These are phyloP conservation scores for Aureobasidium sp. DNA, from an alignment of 2,329 filamentous ascomycete species.

Conservation along the genomic window DNA sequence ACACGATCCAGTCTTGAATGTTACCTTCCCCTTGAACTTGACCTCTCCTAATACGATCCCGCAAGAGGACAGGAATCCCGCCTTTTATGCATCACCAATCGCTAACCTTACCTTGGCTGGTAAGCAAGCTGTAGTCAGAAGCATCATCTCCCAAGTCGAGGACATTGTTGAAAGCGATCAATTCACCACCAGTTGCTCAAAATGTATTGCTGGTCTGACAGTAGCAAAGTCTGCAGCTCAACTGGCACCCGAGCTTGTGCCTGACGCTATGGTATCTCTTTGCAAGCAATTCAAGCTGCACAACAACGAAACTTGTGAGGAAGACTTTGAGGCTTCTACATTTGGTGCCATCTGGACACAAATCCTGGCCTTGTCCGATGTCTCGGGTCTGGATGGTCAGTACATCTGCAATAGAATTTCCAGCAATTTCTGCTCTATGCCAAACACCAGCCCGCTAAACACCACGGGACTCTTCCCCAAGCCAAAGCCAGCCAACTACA, in stretches of 20 bases:
- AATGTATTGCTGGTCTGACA: constrained; percentile 43
- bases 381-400: constrained; percentile 45
- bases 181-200: constrained; percentile 40
- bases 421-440: constrained; percentile 39
- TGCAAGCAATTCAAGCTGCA: constrained; percentile 42
- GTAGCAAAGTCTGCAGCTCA: constrained; percentile 44
- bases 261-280: constrained; percentile 42
- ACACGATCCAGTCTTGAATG: constrained; percentile 45
- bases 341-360: constrained; percentile 52
- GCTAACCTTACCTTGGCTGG: constrained; percentile 35
- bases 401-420: constrained; percentile 48
- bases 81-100: constrained; percentile 40
- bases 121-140: constrained; percentile 35
- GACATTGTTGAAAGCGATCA: constrained; percentile 34
- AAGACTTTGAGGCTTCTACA: constrained; percentile 38
- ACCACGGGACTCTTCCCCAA: constrained; percentile 43
- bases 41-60: constrained; percentile 47
- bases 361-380: constrained; percentile 44
- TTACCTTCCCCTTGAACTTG: constrained; percentile 42
- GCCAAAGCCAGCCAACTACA: constrained; percentile 41
- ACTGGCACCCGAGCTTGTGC: constrained; percentile 40
- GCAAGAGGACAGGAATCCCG: constrained; percentile 38
- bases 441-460: constrained; percentile 37
- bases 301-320: constrained; percentile 40
- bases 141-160: constrained; percentile 36